These are phyloP conservation scores for Kwoniella dejecticola DNA, from an alignment of 768 basidiomycete genomes.

Conservation along the genomic window DNA sequence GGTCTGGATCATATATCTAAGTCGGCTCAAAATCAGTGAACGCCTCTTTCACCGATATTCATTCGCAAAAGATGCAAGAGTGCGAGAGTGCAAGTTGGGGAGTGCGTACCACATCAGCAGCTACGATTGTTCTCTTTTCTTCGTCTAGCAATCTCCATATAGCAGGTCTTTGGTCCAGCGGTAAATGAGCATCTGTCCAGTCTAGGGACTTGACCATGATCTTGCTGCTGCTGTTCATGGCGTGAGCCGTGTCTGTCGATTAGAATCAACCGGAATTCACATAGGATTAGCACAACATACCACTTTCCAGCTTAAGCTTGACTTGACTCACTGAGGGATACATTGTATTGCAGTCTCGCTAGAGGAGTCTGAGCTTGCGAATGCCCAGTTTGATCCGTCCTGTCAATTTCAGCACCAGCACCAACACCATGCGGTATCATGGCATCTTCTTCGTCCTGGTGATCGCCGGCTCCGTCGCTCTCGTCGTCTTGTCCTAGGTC, in stretches of 20 bases:
- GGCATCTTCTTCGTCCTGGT: neutral
- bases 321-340: conserved; percentile 42
- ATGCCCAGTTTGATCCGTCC: neutral
- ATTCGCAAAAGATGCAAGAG: neutral
- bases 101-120: conserved; percentile 52
- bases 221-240: neutral
- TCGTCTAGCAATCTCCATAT: conserved; percentile 24
- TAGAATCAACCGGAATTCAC: neutral
- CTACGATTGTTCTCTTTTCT: conserved; percentile 36
- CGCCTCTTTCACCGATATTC: too few relatives aligned
- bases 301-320: too few relatives aligned
- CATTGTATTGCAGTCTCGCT: conserved; percentile 28
- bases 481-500: conserved; percentile 33
- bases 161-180: conserved; percentile 10
- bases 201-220: conserved; percentile 28
- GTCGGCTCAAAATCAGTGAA: too few relatives aligned
- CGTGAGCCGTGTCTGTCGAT: too few relatives aligned
- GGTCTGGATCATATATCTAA: conserved; percentile 54
- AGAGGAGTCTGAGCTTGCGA: neutral
- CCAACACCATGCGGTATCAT: too few relatives aligned
- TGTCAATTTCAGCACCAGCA: too few relatives aligned
- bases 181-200: conserved; percentile 38
- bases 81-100: neutral
- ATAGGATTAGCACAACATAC: neutral
- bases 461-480: neutral